These are phyloP conservation scores for Trichosporon sp. DNA, from an alignment of 1,284 basidiomycete species.

Conservation along the genomic window DNA sequence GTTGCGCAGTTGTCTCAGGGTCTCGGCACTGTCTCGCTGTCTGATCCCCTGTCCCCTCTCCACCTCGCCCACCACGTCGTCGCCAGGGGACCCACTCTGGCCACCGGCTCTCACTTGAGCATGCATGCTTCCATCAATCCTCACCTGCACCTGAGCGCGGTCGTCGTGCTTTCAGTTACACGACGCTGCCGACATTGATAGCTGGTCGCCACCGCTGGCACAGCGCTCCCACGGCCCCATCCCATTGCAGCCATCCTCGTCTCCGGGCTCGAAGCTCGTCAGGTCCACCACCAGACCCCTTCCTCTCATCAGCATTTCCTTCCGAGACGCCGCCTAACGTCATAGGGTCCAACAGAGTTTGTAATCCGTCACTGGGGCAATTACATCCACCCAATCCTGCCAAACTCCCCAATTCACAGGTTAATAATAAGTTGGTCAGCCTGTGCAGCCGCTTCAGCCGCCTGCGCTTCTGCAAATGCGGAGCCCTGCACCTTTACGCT, in stretches of 20 bases:
- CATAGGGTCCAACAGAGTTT: conserved; percentile 12
- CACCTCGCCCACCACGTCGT: not conserved
- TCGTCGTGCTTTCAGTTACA: not conserved
- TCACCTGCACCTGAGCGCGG: not conserved
- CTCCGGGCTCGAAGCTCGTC: not conserved
- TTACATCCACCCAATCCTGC: not conserved
- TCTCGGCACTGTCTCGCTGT: not conserved
- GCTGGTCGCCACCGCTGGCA: not conserved
- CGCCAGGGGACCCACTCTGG: not conserved
- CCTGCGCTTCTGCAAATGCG: not conserved
- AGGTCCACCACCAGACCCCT: not conserved
- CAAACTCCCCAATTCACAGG: not conserved
- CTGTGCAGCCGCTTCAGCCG: not conserved
- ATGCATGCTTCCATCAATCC: not conserved
- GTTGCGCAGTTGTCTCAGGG: conserved; percentile 5
- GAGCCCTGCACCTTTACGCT: not conserved
- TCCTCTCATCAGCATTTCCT: not conserved
- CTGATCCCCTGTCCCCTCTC: not conserved
- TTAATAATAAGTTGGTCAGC: not conserved
- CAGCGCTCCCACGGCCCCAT: not conserved
- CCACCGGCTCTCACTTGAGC: not conserved
- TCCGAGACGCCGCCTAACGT: not conserved
- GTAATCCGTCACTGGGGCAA: conserved; percentile 11
- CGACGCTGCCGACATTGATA: not conserved
- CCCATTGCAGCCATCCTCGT: conserved; percentile 1